Base-by-base conservation (phyloP, 352 stramenopile genomes). In the Ophiocytium majus region DNA sequence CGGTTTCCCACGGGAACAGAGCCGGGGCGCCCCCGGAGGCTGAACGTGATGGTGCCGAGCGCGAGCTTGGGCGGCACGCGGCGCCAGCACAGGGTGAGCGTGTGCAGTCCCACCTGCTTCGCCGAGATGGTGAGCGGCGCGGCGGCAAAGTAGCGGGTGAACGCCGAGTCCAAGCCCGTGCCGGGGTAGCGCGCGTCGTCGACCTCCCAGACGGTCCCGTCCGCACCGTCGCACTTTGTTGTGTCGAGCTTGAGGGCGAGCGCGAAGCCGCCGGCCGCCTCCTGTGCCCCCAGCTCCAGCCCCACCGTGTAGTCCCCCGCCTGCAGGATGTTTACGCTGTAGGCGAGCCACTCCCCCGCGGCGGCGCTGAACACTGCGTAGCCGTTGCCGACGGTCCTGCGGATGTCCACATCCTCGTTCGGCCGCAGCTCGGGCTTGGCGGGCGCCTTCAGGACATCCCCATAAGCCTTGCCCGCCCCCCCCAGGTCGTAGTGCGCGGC, bases 271-370 rank as follows among this genome's bases (percentile, higher is more conserved):
- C 28, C 57, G 28, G 28, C 28, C 28, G 23, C 57, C 28, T 23
- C 57, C 23, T 71, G 19, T 71, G 57, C 23, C 23, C 23, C 57
- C 23, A 71, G 23, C 28, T 71, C 57, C 23, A 71, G 28, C 28
- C 57, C 57, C 57, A 71, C 19, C 57, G 57, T 71, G 57, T 71
- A 71, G 19, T 71, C 57, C 57, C 57, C 57, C 23, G 57, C 19
- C 28, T 71, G 19, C 19, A 71, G 57, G 23, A 71, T 71, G 57
- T 71, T 71, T 71, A 71, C 57, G 19, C 19, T 23, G 28, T 71
- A 71, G 28, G 19, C 28, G 23, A 71, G 57, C 57, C 57, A 71
- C 28, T 71, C 57, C 57, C 57, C 57, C 28, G 57, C 57, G 28
- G 57, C 57, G 28, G 28, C 19, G 57, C 28, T 71, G 28, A 23